These are phyloP conservation scores for Cutaneotrichosporon mucoides DNA, from an alignment of 1,284 basidiomycete species.

Conservation along the genomic window DNA sequence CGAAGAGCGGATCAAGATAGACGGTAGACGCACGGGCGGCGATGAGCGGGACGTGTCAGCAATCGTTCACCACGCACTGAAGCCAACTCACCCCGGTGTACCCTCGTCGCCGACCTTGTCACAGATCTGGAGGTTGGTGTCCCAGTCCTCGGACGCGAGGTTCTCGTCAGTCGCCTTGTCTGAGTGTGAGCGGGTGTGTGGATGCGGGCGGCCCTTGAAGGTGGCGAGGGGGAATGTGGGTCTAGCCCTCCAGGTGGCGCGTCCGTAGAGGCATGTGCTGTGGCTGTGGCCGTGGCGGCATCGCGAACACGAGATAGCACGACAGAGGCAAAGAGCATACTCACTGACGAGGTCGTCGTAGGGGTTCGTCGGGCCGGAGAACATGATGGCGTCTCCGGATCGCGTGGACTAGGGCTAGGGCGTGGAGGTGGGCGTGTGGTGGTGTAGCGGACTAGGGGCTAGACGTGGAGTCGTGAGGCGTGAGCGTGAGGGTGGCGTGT, in stretches of 20 bases:
- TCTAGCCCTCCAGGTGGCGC: too few relatives aligned
- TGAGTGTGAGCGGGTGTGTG: conserved; percentile 43
- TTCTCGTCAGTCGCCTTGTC: conserved; percentile 94
- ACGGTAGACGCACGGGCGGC: background rate
- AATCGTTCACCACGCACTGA: background rate
- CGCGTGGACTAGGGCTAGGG: background rate
- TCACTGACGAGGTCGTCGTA: conserved; percentile 92
- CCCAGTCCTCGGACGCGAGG: conserved; percentile 92
- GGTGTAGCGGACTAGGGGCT: background rate
- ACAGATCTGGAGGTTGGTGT: conserved; percentile 87
- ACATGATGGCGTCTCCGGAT: conserved; percentile 39
- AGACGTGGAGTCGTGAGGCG: background rate
- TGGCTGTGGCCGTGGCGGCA: too few relatives aligned
- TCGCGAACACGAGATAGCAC: too few relatives aligned
- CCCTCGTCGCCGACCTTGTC: conserved; percentile 92
- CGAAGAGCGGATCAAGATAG: background rate
- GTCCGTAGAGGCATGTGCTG: too few relatives aligned
- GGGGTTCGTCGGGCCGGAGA: conserved; percentile 58
- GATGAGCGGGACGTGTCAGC: background rate
- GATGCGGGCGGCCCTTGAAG: background rate
- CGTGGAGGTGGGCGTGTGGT: background rate
- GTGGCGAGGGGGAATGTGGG: background rate
- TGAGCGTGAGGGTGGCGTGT: background rate
- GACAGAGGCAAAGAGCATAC: conserved; percentile 40
- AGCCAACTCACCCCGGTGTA: conserved; percentile 62